Percentiles rank a stretch among this genome's conserved stretches.
Evolutionary conservation across 2,329 filamentous ascomycete genomes (phyloP).

Genomic region (Magnaporthiopsis poae): DNA sequence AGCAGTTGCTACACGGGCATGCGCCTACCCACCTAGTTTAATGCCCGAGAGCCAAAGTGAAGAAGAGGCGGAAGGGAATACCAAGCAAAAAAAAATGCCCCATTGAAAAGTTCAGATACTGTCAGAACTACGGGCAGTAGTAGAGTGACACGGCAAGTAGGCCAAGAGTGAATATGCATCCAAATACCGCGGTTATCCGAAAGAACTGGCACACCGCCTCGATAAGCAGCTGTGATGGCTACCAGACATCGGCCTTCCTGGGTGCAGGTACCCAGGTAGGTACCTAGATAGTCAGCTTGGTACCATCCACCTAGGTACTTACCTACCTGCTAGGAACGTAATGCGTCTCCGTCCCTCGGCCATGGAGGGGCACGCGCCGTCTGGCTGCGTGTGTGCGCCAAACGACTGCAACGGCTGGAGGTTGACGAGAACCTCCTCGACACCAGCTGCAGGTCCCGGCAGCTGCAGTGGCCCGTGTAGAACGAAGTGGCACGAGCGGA

Average conservation of each 20-base stretch:
- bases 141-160: not conserved
- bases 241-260: not conserved
- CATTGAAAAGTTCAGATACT: not conserved
- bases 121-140: not conserved
- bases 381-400: not conserved
- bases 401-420: not conserved
- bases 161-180: not conserved
- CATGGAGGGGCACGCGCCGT: too few species aligned
- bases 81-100: not conserved
- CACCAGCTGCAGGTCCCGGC: not conserved
- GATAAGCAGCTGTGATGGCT: not conserved
- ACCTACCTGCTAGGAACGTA: too few species aligned
- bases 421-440: not conserved
- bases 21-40: not conserved
- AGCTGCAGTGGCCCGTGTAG: not conserved
- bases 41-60: not conserved
- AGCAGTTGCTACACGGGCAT: not conserved
- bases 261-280: too few species aligned
- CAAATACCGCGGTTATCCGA: not conserved
- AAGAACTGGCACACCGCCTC: not conserved
- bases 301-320: too few species aligned
- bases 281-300: too few species aligned
- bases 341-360: too few species aligned
- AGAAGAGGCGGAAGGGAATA: not conserved
- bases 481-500: not conserved